phyloP scores from a whole-genome alignment of 495 filamentous ascomycete species.

The Xylaria acuta region DNA sequence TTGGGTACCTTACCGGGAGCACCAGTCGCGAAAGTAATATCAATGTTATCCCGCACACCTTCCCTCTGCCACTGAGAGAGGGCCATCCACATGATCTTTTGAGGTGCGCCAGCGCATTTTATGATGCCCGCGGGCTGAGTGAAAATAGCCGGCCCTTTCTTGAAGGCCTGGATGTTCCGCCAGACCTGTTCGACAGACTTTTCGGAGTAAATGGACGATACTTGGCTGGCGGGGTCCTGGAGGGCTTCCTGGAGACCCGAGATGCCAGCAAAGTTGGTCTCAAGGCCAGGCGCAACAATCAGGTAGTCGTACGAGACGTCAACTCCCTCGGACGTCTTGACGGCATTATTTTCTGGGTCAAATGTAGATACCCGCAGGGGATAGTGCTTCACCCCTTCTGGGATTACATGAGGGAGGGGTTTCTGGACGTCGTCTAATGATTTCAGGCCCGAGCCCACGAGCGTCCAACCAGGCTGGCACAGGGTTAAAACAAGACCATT shows the following conservation, averaged over 20 bases:
- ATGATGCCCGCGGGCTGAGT: slow-evolving; percentile 70
- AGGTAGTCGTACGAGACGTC: slow-evolving; percentile 69
- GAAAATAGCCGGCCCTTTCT: slow-evolving; percentile 68
- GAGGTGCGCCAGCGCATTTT: slow-evolving; percentile 74
- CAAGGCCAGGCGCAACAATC: slow-evolving; percentile 68
- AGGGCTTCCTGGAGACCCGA: slow-evolving; percentile 68
- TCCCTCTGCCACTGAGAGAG: slow-evolving; percentile 68
- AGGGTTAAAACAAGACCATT: slow-evolving; percentile 14
- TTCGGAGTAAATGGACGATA: slow-evolving; percentile 71
- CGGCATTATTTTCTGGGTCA: slow-evolving; percentile 61
- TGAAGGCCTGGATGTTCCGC: slow-evolving; percentile 59
- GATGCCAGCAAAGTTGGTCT: slow-evolving; percentile 60
- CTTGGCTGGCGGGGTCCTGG: slow-evolving; percentile 58
- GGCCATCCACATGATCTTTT: slow-evolving; percentile 76
- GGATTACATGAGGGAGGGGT: slow-evolving; percentile 59
- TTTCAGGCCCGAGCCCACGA: slow-evolving; percentile 71
- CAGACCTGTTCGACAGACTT: slow-evolving; percentile 65
- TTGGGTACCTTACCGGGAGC: slow-evolving; percentile 46
- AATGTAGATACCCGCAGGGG: slow-evolving; percentile 59
- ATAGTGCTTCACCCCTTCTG: slow-evolving; percentile 69
- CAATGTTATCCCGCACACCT: slow-evolving; percentile 65
- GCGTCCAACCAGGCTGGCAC: slow-evolving; percentile 68
- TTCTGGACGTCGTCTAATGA: slow-evolving; percentile 59
- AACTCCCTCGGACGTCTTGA: slow-evolving; percentile 64
- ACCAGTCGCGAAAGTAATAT: slow-evolving; percentile 69